Conservation (phyloP, 2,329 filamentous ascomycete species). For the Capronia coronata region DNA sequence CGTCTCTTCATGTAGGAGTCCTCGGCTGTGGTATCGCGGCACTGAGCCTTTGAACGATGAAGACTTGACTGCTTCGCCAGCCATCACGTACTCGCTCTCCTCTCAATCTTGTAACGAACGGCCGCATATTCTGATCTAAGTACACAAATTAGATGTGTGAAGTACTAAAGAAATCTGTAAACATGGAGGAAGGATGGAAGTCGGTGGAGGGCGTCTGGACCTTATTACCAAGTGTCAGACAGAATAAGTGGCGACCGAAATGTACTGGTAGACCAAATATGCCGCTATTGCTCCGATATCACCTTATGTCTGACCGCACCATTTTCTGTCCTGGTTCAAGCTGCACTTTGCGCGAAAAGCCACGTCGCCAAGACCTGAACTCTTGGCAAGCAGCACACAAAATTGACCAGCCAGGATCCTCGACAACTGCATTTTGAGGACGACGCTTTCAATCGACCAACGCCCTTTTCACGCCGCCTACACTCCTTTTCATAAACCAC, state of each 20-base stretch:
- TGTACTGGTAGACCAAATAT: no score
- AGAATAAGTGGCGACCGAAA: no score
- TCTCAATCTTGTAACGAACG: background rate
- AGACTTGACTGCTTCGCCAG: background rate
- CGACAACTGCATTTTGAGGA: slow-evolving; percentile 6
- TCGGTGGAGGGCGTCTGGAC: no score
- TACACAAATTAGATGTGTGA: no score
- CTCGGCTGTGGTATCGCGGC: slow-evolving; percentile 10
- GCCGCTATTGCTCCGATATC: background rate
- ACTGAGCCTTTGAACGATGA: slow-evolving; percentile 1
- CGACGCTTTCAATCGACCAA: slow-evolving; percentile 6
- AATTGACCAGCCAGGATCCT: slow-evolving; percentile 4
- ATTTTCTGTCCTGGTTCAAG: background rate
- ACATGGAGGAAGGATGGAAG: no score
- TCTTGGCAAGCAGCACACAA: slow-evolving; percentile 14
- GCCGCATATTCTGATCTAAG: no score
- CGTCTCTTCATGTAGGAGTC: slow-evolving; percentile 8
- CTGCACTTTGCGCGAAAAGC: background rate
- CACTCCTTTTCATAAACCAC: slow-evolving; percentile 8
- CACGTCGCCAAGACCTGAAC: slow-evolving; percentile 9
- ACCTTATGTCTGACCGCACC: background rate
- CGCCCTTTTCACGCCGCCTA: background rate
- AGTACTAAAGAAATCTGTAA: no score
- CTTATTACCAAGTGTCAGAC: background rate
- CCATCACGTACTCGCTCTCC: background rate